Conservation (phyloP, 768 basidiomycete species). For the Phanerochaete sordida region DNA sequence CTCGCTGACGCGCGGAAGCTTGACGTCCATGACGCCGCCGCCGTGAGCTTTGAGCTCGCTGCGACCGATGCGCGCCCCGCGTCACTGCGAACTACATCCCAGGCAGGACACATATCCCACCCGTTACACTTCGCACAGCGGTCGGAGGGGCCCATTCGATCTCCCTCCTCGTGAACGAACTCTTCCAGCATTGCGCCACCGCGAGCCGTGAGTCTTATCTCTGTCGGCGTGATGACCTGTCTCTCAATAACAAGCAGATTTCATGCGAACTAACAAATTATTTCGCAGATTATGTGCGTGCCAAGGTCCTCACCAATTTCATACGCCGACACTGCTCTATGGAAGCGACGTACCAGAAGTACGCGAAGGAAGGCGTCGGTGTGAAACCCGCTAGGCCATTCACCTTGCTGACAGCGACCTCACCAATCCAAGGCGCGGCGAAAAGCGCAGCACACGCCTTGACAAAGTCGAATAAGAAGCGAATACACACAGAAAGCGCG, state of each 20-base stretch:
- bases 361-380: constrained; percentile 55
- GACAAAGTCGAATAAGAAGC: constrained; percentile 79
- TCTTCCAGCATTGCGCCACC: constrained; percentile 70
- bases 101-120: too few relatives aligned
- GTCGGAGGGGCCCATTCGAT: too few relatives aligned
- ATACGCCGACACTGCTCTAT: constrained; percentile 91
- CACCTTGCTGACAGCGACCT: neutral
- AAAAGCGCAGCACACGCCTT: constrained; percentile 44
- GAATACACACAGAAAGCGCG: constrained; percentile 69
- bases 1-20: too few relatives aligned
- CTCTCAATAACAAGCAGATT: neutral
- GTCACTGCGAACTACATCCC: too few relatives aligned
- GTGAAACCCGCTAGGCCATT: constrained; percentile 38
- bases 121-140: too few relatives aligned
- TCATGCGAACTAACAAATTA: constrained; percentile 77
- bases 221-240: neutral
- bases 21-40: too few relatives aligned
- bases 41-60: too few relatives aligned
- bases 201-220: constrained; percentile 45
- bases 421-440: constrained; percentile 14
- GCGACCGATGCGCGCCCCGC: too few relatives aligned
- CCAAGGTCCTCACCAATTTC: constrained; percentile 88
- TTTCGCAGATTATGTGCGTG: constrained; percentile 81
- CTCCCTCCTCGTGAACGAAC: constrained; percentile 14
- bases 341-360: constrained; percentile 59